phyloP scores from a whole-genome alignment of 352 stramenopile genomes.

The Globisporangium paddicum region DNA sequence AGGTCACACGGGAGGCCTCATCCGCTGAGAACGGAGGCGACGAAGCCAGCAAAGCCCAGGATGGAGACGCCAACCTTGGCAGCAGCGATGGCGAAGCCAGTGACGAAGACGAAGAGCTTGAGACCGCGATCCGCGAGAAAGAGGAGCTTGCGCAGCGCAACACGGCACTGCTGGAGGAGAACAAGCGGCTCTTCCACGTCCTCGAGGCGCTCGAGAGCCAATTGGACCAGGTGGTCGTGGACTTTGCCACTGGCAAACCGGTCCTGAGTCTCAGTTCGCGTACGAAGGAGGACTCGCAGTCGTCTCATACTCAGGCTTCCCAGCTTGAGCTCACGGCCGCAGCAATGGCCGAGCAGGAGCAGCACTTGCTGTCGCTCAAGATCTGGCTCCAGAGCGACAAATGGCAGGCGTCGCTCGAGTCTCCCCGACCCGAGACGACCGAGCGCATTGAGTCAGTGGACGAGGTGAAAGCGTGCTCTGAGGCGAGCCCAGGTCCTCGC shows the following conservation, averaged over 20 bases:
- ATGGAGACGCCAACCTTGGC: background rate
- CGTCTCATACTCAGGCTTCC: background rate
- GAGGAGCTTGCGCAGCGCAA: conserved; percentile 34
- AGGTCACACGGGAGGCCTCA: background rate
- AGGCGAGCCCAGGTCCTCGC: background rate
- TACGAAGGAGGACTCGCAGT: background rate
- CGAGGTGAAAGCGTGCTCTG: background rate
- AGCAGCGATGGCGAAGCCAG: conserved; percentile 8
- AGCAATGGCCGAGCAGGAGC: background rate
- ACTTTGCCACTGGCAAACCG: conserved; percentile 30
- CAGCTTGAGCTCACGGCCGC: background rate
- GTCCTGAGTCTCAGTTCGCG: conserved; percentile 26
- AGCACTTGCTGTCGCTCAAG: conserved; percentile 31
- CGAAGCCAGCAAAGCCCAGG: background rate
- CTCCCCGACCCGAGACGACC: conserved; percentile 15
- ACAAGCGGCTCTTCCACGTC: conserved; percentile 41
- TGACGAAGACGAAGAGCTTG: conserved; percentile 15
- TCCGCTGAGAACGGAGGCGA: background rate
- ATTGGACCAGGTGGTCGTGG: conserved; percentile 40
- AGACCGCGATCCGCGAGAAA: conserved; percentile 8
- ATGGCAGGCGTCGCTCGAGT: conserved; percentile 32
- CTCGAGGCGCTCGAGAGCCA: conserved; percentile 42
- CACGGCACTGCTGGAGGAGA: conserved; percentile 39
- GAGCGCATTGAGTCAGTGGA: conserved; percentile 1
- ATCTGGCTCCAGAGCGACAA: conserved; percentile 54